Conservation (phyloP, 345 rosid genomes). For the Cardamine occulta region DNA sequence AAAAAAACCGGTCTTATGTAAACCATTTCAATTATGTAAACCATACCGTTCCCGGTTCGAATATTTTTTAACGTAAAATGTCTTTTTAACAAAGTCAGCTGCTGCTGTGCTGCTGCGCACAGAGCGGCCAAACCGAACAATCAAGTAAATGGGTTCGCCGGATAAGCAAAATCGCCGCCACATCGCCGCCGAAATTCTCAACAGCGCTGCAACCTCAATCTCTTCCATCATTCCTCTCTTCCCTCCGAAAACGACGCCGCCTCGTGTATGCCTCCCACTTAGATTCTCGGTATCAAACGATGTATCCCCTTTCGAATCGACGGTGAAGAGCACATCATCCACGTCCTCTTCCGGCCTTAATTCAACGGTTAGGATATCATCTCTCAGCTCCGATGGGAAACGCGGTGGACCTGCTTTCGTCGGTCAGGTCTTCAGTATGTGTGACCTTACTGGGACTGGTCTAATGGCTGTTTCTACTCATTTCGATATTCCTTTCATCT, state of each 20-base stretch:
- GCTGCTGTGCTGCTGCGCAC: neutral
- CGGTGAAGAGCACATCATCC: conserved; percentile 49
- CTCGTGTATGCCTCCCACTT: conserved; percentile 61
- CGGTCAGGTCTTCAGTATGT: conserved; percentile 97
- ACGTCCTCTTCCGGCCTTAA: conserved; percentile 66
- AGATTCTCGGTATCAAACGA: conserved; percentile 56
- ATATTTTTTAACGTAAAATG: neutral
- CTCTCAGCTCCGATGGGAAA: conserved; percentile 66
- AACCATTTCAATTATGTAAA: neutral
- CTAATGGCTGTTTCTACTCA: conserved; percentile 96
- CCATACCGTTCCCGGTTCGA: neutral
- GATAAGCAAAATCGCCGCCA: conserved; percentile 48
- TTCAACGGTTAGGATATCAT: conserved; percentile 75
- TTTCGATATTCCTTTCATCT: conserved; percentile 84
- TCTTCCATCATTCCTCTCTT: conserved; percentile 53
- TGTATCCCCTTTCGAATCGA: conserved; percentile 51
- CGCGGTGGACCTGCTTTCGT: conserved; percentile 93
- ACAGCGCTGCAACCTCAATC: conserved; percentile 49
- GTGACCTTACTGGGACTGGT: conserved; percentile 96
- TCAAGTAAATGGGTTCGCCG: conserved; percentile 49
- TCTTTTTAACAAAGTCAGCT: neutral
- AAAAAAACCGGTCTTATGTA: neutral
- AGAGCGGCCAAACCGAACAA: conserved; percentile 19
- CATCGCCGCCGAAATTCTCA: conserved; percentile 52
- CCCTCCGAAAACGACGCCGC: conserved; percentile 43